Base-by-base conservation (phyloP, 2,329 filamentous ascomycete species). In the Colletotrichum sp. region DNA sequence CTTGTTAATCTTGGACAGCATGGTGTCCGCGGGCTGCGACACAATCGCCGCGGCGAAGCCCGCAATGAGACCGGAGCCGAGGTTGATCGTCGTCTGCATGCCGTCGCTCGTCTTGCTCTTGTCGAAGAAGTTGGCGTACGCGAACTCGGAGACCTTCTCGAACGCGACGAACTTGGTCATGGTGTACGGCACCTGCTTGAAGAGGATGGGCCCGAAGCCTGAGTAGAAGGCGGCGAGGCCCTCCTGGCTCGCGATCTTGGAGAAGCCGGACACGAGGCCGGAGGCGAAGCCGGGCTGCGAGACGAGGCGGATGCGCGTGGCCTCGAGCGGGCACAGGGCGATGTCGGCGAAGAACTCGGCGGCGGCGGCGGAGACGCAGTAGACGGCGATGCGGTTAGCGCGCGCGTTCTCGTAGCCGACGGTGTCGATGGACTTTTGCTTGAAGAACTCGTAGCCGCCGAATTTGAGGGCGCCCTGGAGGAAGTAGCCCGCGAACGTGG, bases 1-100 rank as follows among this genome's bases (percentile, higher is more conserved):
- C 94, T 97, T 97, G 94, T 97, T 97, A 91, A 97, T 97, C 92
- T 96, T 97, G 88, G 92, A 94, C 79, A 97, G 93, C 95, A 97
- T 97, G 84, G 95, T 97, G 86, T 97, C 95, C 85, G 95, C 95
- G 81, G 95, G 95, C 89, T 97, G 95, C 78, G 95, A 97, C 85
- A 97, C 91, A 81, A 96, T 85, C 84, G 95, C 95, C 81, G 95
- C 95, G 82, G 95, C 95, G 88, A 97, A 95, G 94, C 95, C 86
- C 78, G 86, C 86, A 76, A 87, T 83, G 77, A 88, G 83, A 84
- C 86, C 86, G 74, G 86, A 86, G 80, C 85, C 86, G 91, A 97
- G 90, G 92, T 97, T 97, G 89, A 95, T 91, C 85, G 88, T 87
- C 80, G 95, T 97, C 89, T 96, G 94, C 82, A 90, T 89, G 83